Conservation (phyloP, 1,139 yeast species). For the Protomyces inouyei region DNA sequence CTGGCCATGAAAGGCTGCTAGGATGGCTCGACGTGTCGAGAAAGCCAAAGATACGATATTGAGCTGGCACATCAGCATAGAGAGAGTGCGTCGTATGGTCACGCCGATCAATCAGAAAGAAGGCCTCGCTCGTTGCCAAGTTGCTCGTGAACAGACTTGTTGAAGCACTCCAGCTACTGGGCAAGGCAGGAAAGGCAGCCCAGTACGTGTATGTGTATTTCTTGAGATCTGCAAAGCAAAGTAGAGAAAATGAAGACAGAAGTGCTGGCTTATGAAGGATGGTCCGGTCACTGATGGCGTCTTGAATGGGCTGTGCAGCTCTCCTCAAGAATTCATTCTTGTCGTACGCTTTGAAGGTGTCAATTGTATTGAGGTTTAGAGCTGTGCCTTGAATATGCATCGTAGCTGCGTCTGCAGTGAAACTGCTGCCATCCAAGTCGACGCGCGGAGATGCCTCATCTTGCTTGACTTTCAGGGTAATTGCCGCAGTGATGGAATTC, state of each 20-base stretch:
- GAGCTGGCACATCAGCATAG: not conserved
- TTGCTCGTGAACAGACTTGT: not conserved
- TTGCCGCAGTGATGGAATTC: conserved; percentile 44
- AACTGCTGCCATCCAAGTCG: conserved; percentile 32
- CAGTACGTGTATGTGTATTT: conserved; percentile 84
- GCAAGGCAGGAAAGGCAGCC: conserved; percentile 72
- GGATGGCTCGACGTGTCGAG: conserved; percentile 53
- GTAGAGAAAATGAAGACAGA: conserved; percentile 51
- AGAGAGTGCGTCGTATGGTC: not conserved
- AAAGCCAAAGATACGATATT: conserved; percentile 45
- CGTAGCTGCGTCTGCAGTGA: conserved; percentile 31
- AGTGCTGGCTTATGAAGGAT: conserved; percentile 43
- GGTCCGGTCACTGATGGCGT: conserved; percentile 39
- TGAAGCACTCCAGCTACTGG: conserved; percentile 29
- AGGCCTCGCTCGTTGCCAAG: conserved; percentile 5
- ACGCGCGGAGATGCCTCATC: conserved; percentile 43
- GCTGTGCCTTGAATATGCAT: conserved; percentile 44
- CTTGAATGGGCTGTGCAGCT: conserved; percentile 22
- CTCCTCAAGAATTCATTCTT: conserved; percentile 48
- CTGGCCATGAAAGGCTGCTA: conserved; percentile 52
- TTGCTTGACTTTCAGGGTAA: conserved; percentile 45
- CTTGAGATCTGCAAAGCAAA: conserved; percentile 81
- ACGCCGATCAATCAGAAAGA: conserved; percentile 3
- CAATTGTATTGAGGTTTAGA: conserved; percentile 72
- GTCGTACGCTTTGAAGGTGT: conserved; percentile 66